Conservation (phyloP, 1,284 basidiomycete genomes). For the Hortiboletus rubellus region DNA sequence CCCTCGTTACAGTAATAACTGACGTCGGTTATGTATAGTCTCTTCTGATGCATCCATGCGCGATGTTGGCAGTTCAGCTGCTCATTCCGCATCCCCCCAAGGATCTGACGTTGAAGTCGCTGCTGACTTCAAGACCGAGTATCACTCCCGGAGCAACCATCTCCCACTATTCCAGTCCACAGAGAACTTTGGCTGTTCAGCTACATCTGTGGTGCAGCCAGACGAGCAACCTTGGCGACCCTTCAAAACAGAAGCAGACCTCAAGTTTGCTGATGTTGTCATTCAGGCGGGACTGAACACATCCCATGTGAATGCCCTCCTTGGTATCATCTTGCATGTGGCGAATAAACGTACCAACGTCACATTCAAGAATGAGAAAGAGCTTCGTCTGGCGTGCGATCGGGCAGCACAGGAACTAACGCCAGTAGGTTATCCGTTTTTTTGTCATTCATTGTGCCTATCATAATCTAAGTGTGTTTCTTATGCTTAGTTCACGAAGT, state of each 20-base stretch:
- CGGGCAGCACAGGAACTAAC: neutral
- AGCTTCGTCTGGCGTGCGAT: neutral
- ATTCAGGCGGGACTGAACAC: neutral
- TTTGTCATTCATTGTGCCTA: neutral
- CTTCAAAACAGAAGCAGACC: neutral
- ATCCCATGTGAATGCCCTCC: neutral
- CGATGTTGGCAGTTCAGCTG: neutral
- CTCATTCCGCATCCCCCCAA: neutral
- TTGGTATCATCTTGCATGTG: neutral
- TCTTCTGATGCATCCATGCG: neutral
- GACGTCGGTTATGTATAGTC: neutral
- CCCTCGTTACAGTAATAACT: neutral
- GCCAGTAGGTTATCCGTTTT: neutral
- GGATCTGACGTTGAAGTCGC: neutral
- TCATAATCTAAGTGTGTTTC: neutral
- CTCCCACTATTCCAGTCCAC: neutral
- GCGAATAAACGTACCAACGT: neutral
- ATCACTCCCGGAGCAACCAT: neutral
- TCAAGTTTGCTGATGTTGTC: constrained; percentile 1
- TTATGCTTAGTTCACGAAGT: neutral
- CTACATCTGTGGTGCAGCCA: neutral
- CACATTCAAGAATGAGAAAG: neutral
- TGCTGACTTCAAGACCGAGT: neutral
- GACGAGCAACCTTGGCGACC: neutral
- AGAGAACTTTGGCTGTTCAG: neutral